Evolutionary conservation across 108 stramenopile species (phyloP).

Genomic region (Cyclotella kingstonii): DNA sequence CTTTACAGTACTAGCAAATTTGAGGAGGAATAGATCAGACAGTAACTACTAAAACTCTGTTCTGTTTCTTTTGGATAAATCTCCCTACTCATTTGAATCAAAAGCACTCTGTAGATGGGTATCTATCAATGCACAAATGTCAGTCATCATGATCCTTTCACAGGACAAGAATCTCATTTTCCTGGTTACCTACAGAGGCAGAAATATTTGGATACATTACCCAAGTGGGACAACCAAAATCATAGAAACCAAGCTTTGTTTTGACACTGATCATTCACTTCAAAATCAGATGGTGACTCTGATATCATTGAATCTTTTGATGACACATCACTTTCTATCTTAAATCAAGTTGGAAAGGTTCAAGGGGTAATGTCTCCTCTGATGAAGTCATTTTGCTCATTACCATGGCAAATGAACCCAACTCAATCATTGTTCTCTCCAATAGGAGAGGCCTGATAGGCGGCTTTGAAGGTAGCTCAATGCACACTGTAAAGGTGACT

Average conservation of each 20-base stretch:
- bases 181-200: too few species aligned
- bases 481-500: constrained; percentile 57
- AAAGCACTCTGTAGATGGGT: too few species aligned
- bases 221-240: constrained; percentile 31
- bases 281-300: constrained; percentile 12
- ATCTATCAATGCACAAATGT: too few species aligned
- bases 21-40: too few species aligned
- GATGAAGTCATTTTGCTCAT: constrained; percentile 66
- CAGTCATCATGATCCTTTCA: too few species aligned
- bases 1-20: too few species aligned
- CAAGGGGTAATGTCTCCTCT: constrained; percentile 63
- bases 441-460: constrained; percentile 57
- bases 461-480: constrained; percentile 57
- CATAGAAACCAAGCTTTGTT: constrained; percentile 8
- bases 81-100: too few species aligned
- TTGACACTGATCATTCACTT: constrained; percentile 23
- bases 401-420: constrained; percentile 70
- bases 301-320: constrained; percentile 18
- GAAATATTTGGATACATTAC: constrained; percentile 16
- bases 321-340: constrained; percentile 37
- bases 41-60: too few species aligned
- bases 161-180: too few species aligned
- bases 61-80: too few species aligned
- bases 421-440: constrained; percentile 58
- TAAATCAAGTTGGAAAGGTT: constrained; percentile 57